A percentile compares a stretch with the other conserved stretches of the same genome.
phyloP scores from a whole-genome alignment of 2,329 filamentous ascomycete species.

The Meredithiella fracta region DNA sequence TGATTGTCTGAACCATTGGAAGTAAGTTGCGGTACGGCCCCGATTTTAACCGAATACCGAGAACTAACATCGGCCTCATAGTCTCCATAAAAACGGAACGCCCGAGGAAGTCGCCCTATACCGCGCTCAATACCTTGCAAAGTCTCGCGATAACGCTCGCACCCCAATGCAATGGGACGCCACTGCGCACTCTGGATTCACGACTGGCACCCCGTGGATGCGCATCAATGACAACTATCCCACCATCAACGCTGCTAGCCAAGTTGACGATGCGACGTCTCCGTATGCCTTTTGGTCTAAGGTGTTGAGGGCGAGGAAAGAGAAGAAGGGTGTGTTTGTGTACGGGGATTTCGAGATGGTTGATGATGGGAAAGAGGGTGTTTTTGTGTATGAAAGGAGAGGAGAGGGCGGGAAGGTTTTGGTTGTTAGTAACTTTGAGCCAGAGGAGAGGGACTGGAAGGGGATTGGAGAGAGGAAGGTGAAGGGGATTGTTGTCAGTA shows the following conservation, averaged over 20 bases:
- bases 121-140: slow-evolving; percentile 34
- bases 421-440: slow-evolving; percentile 25
- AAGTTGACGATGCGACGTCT: slow-evolving; percentile 31
- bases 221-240: slow-evolving; percentile 45
- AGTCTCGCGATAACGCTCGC: slow-evolving; percentile 52
- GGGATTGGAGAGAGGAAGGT: slow-evolving; percentile 2
- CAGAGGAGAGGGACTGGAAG: slow-evolving; percentile 21
- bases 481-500: slow-evolving; percentile 19
- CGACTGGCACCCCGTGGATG: slow-evolving; percentile 53
- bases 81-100: slow-evolving; percentile 24
- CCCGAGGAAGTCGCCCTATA: slow-evolving; percentile 23
- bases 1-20: slow-evolving; percentile 37
- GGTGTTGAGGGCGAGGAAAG: slow-evolving; percentile 43
- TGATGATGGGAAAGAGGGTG: slow-evolving; percentile 20
- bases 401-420: slow-evolving; percentile 22
- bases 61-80: slow-evolving; percentile 14
- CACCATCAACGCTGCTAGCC: slow-evolving; percentile 43
- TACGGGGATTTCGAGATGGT: slow-evolving; percentile 35
- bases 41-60: background rate
- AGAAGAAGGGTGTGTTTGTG: slow-evolving; percentile 44
- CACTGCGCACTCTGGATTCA: slow-evolving; percentile 48
- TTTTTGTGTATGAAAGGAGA: slow-evolving; percentile 25
- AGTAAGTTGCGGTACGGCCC: slow-evolving; percentile 19
- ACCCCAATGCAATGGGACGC: slow-evolving; percentile 57
- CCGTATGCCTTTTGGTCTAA: slow-evolving; percentile 45